Percentiles rank a stretch among this genome's conserved stretches.
These are phyloP conservation scores for Tuber microsphaerosporum DNA, from an alignment of 495 filamentous ascomycete genomes.

Conservation along the genomic window DNA sequence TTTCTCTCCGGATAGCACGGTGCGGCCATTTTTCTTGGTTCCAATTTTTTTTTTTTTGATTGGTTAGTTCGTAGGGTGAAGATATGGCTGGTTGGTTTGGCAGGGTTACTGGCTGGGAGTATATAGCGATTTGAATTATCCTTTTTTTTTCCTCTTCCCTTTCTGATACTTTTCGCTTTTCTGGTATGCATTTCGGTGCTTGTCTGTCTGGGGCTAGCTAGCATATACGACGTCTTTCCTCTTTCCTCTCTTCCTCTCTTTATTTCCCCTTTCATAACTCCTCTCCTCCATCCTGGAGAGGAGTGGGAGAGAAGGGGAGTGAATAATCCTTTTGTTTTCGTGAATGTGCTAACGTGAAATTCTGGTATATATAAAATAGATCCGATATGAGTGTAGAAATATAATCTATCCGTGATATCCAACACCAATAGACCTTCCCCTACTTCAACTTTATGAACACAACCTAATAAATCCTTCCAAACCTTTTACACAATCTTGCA, in stretches of 20 bases:
- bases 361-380: not conserved
- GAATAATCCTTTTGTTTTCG: not conserved
- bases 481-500: conserved; percentile 46
- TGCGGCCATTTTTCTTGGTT: not conserved
- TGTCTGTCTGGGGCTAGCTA: not conserved
- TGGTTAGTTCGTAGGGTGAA: not conserved
- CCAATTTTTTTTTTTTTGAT: not conserved
- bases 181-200: conserved; percentile 9
- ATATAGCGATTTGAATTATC: conserved; percentile 7
- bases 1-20: not conserved
- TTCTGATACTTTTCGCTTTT: conserved; percentile 6
- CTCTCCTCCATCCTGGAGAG: conserved; percentile 4
- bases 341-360: not conserved
- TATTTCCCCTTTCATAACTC: not conserved
- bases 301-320: conserved; percentile 6
- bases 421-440: not conserved
- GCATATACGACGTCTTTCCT: not conserved
- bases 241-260: not conserved
- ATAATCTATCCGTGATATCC: not conserved
- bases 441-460: not conserved
- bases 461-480: conserved; percentile 55
- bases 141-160: conserved; percentile 11
- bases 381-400: not conserved
- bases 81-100: not conserved
- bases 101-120: conserved; percentile 1